A percentile compares a stretch with the other conserved stretches of the same genome.
Conservation (phyloP, 495 filamentous ascomycete genomes). For the Xylaria cubensis region DNA sequence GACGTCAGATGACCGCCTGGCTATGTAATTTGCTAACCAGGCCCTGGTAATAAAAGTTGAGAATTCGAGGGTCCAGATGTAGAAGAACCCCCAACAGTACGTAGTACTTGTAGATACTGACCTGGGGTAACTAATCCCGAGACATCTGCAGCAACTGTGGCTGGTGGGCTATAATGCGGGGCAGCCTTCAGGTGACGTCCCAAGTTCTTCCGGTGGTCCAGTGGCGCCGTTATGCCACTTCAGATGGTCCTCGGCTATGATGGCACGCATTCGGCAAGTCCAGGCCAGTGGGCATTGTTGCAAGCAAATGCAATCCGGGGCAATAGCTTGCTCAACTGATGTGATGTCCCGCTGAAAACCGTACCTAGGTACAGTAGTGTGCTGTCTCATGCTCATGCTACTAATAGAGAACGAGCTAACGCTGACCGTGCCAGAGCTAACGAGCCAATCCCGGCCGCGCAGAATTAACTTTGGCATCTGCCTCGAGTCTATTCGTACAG, state of each 20-base stretch:
- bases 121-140: background rate
- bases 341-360: background rate
- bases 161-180: constrained; percentile 1
- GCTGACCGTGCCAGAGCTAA: background rate
- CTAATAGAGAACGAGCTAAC: constrained; percentile 6
- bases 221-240: constrained; percentile 13
- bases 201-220: constrained; percentile 25
- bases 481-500: constrained; percentile 7
- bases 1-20: constrained; percentile 8
- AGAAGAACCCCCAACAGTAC: too few relatives aligned
- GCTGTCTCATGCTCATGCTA: background rate
- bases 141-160: constrained; percentile 1
- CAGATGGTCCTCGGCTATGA: constrained; percentile 26
- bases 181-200: background rate
- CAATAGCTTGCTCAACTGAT: background rate
- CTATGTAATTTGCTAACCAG: background rate
- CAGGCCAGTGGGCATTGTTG: constrained; percentile 1
- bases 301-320: constrained; percentile 7
- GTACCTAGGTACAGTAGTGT: too few relatives aligned
- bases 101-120: too few relatives aligned
- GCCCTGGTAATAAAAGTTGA: constrained; percentile 1
- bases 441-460: constrained; percentile 17
- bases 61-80: too few relatives aligned
- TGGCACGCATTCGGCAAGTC: constrained; percentile 28
- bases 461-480: constrained; percentile 5